Base-by-base conservation (phyloP, 257 asterid genomes). In the Eucommia ulmoides region DNA sequence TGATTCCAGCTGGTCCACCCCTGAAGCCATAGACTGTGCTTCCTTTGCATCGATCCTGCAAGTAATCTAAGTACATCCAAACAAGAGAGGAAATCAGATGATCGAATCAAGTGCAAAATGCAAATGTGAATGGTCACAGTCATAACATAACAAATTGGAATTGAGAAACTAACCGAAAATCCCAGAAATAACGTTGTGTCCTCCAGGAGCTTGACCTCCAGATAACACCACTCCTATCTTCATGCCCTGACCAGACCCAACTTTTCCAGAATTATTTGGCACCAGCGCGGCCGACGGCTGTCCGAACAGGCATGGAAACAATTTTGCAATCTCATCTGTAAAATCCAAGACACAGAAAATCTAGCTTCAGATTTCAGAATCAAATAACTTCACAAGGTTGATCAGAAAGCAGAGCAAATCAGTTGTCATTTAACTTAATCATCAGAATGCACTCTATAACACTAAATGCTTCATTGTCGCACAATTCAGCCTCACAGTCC, bases 161-260 rank as follows among this genome's bases (percentile, higher is more conserved):
- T n/a, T n/a, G n/a, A 29, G 12, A 7, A 75, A 56, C 64, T 65
- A 6, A 83, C 97, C 99, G 50, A 83, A 86, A 45, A 91, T 80
- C 65, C 99, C 99, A 17, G 91, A 81, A 44, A 91, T 91, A 54
- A 86, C 99, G 75, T 91, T 91, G 66, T 91, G 99, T 19, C 99
- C 99, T 33, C 99, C 99, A 0, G 99, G 96, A 51, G 99, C 99
- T 62, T 91, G 99, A 48, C 99, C 99, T 62, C 97, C 96, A 16
- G 97, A 86, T 54, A 42, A 16, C 48, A 42, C 48, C n/a, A 42
- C 48, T 15, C 48, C 48, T 6, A 42, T 42, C 20, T 42, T 42
- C 48, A 42, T 6, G 19, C 48, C 19, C 15, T 4, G 0, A 42
- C 19, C 48, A 9, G 45, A 38, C 17, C 1, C 20, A 10, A 83